Base-by-base conservation (phyloP, 2,329 filamentous ascomycete species). In the Ophiocordyceps sinensis region DNA sequence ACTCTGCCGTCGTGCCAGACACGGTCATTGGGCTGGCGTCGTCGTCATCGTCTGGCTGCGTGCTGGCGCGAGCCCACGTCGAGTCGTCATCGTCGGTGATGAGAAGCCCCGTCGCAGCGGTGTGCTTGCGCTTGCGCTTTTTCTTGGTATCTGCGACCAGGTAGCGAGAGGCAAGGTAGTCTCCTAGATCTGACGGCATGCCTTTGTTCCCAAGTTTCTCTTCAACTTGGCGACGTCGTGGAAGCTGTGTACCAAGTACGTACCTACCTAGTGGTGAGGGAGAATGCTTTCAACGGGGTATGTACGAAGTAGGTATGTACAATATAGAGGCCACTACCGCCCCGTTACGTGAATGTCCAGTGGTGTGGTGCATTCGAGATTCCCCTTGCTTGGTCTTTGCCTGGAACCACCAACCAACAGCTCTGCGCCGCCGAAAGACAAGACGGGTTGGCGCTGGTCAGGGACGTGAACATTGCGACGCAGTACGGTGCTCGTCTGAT, bases 111-210 rank as follows among this genome's bases (percentile, higher is more conserved):
- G 67, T 63, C 37, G 61, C 57, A 26, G 23, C 23, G 39, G 59
- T 53, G 43, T 70, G 61, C 57, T 79, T 80, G 53, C 73, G 70
- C 62, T 81, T 82, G 45, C 74, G 70, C 56, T 80, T 81, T 55
- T 80, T 80, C 47, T 74, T 75, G 6, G 67, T 61, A 45, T 77
- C 71, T 34, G 72, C 66, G 42, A 71, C 66, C 39, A 98, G 79
- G 59, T 98, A 98, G 60, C 87, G 91, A 47, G 85, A 82, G 31
- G 89, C 88, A 30, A 98, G 76, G 56, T 96, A 98, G 55, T 79
- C 78, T 44, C 86, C 80, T 49, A 95, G 73, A 50, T 77, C 71
- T 45, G 68, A 66, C 36, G 72, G 63, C 73, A 76, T 77, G 21
- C 26, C 49, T 37, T 10, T 35, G 32, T 35, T 10, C n/a, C 15